These are phyloP conservation scores for Dissophora globulifera DNA, from an alignment of 192 early-diverging fungal genomes.

Conservation along the genomic window DNA sequence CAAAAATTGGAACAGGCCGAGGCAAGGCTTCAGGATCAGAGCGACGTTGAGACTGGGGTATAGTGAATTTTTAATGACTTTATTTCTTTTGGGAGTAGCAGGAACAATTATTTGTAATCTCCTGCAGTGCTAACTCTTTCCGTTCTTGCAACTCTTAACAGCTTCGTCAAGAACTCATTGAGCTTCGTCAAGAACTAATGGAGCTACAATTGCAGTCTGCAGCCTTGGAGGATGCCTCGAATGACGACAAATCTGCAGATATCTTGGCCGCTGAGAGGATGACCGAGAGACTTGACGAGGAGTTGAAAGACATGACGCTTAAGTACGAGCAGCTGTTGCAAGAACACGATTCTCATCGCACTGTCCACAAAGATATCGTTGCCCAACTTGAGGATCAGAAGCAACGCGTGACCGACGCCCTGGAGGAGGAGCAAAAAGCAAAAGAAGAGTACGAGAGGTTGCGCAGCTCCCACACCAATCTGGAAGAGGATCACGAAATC, in stretches of 20 bases:
- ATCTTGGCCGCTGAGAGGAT: constrained; percentile 4
- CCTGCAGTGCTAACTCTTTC: too few species aligned
- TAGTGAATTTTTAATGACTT: too few species aligned
- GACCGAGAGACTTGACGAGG: constrained; percentile 27
- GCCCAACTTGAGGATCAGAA: constrained; percentile 35
- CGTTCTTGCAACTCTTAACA: too few species aligned
- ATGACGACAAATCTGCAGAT: constrained; percentile 2
- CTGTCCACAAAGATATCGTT: constrained; percentile 37
- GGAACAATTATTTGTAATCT: too few species aligned
- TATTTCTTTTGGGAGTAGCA: too few species aligned
- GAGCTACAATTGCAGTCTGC: constrained; percentile 45
- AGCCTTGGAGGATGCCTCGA: constrained; percentile 18
- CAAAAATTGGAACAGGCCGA: constrained; percentile 27
- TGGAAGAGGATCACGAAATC: constrained; percentile 13
- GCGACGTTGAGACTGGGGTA: constrained; percentile 1
- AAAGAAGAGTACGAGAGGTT: constrained; percentile 12
- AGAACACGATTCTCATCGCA: constrained; percentile 39
- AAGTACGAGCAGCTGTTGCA: constrained; percentile 38
- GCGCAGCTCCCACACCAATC: not conserved
- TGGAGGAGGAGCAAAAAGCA: constrained; percentile 5
- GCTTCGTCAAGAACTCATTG: too few species aligned
- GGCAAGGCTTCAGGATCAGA: constrained; percentile 15
- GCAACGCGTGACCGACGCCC: not conserved
- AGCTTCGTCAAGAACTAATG: constrained; percentile 44
- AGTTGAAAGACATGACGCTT: constrained; percentile 30